A percentile compares a stretch with the other conserved stretches of the same genome.
phyloP scores from a whole-genome alignment of 495 filamentous ascomycete genomes.

The Hypomontagnella monticulosa region DNA sequence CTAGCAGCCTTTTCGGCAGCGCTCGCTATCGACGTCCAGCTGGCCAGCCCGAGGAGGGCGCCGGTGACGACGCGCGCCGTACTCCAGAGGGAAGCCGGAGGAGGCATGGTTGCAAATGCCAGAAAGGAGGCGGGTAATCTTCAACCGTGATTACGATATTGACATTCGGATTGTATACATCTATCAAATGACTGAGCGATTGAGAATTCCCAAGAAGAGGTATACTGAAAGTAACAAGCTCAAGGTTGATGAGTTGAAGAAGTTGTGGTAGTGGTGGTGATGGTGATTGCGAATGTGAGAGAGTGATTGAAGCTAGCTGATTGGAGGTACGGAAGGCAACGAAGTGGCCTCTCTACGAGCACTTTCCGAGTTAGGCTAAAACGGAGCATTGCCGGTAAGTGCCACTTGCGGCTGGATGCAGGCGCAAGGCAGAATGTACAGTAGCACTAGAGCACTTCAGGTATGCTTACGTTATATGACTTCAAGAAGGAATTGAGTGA shows the following conservation, averaged over 20 bases:
- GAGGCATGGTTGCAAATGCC: conserved; percentile 38
- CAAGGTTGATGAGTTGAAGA: no score
- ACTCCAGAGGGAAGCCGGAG: conserved; percentile 47
- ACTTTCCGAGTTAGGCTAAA: not conserved
- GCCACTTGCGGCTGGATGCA: conserved; percentile 15
- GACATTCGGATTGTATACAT: conserved; percentile 13
- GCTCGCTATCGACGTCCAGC: conserved; percentile 45
- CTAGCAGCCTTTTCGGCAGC: conserved; percentile 66
- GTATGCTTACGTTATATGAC: conserved; percentile 21
- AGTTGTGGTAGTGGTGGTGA: not conserved
- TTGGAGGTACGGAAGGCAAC: no score
- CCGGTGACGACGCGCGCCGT: conserved; percentile 45
- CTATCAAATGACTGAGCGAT: conserved; percentile 2
- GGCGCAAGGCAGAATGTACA: not conserved
- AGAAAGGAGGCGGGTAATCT: conserved; percentile 7
- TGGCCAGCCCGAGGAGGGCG: conserved; percentile 47
- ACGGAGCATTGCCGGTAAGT: conserved; percentile 16
- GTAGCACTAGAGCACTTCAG: no score
- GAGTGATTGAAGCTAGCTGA: not conserved
- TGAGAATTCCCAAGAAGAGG: not conserved
- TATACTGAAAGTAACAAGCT: not conserved
- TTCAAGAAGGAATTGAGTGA: conserved; percentile 6
- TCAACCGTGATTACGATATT: conserved; percentile 7
- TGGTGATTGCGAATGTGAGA: not conserved
- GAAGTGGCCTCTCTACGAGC: no score